A percentile compares a stretch with the other conserved stretches of the same genome.
These are phyloP conservation scores for Buddleja alternifolia DNA, from an alignment of 257 asterid species.

Conservation along the genomic window DNA sequence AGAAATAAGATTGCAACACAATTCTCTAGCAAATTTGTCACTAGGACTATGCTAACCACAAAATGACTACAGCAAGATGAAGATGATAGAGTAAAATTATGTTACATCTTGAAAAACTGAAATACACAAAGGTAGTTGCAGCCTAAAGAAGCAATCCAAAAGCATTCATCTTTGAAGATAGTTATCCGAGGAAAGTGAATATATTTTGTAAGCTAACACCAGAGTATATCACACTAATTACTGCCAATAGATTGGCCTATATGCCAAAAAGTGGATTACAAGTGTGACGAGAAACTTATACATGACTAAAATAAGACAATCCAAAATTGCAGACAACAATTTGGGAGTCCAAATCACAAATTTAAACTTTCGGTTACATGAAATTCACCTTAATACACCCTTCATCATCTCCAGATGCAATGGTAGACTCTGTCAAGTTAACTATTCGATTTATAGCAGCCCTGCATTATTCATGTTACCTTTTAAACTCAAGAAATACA, in stretches of 20 bases:
- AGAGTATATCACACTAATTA: slow-evolving; percentile 6
- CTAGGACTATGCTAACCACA: no score
- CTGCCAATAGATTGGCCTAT: not conserved
- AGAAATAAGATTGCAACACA: not conserved
- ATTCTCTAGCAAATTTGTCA: no score
- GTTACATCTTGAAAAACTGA: no score
- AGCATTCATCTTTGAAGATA: slow-evolving; percentile 2
- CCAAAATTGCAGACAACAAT: slow-evolving; percentile 6
- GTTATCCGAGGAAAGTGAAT: not conserved
- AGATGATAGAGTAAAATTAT: no score
- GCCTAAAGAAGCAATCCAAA: slow-evolving; percentile 1
- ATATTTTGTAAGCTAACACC: not conserved
- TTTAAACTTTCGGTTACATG: slow-evolving; percentile 1
- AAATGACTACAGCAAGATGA: no score
- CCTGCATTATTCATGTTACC: slow-evolving; percentile 43
- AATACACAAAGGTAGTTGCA: not conserved
- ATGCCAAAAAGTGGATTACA: not conserved
- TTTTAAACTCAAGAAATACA: not conserved
- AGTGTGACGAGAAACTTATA: not conserved
- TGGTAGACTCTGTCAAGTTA: slow-evolving; percentile 74
- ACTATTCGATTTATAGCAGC: slow-evolving; percentile 83
- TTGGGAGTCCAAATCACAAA: not conserved
- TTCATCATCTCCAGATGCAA: slow-evolving; percentile 93
- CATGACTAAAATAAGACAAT: slow-evolving; percentile 1
- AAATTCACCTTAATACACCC: slow-evolving; percentile 82